Evolutionary conservation across 192 early-diverging fungal species (phyloP), one percentile per base, ranked within the genome.

Genomic region (Geranomyces michiganensis): DNA sequence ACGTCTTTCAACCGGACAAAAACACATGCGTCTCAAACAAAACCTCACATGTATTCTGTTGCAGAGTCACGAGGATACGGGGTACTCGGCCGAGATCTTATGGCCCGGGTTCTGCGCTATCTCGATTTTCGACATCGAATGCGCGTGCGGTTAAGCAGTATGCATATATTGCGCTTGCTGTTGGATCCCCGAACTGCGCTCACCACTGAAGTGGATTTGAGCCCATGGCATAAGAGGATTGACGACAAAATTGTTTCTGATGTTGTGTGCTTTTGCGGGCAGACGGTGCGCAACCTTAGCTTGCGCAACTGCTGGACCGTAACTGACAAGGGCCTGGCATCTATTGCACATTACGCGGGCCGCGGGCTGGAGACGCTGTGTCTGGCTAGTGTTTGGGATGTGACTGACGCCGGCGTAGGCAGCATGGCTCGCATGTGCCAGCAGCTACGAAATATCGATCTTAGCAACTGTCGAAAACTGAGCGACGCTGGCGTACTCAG

Each of bases 381-480:
- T 72, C 62, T 93, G 12, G 81, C 84, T 68, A 84, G 82, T 21
- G 86, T 90, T 32, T 93, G 92, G 92, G 84, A 91, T 32, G 53
- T 92, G 2, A 90, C 90, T 0, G 91, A 92, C 68, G 73, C 72
- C 8, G 86, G 90, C 1, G 70, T 93, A 15, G 67, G 75, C 0
- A 47, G 64, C 0, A 46, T 92, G 19, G 83, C 82, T 10, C 56
- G 65, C 13, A 67, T 72, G 30, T 88, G 85, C 41, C 33, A 27
- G 24, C 10, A 73, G 19, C 76, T 93, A 1, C 56, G 67, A 14
- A 75, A 58, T 1, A 65, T 93, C n/a, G 87, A 93, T 70, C 74
- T 93, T 26, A 85, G 83, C n/a, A 93, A 93, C 68, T 93, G 92
- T 72, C 74, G 91, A 19, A 93, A 93, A 73, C 79, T 93, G 0